Evolutionary conservation across 164 flowering plant genomes (phyloP).

Genomic region (Pachysandra terminalis): DNA sequence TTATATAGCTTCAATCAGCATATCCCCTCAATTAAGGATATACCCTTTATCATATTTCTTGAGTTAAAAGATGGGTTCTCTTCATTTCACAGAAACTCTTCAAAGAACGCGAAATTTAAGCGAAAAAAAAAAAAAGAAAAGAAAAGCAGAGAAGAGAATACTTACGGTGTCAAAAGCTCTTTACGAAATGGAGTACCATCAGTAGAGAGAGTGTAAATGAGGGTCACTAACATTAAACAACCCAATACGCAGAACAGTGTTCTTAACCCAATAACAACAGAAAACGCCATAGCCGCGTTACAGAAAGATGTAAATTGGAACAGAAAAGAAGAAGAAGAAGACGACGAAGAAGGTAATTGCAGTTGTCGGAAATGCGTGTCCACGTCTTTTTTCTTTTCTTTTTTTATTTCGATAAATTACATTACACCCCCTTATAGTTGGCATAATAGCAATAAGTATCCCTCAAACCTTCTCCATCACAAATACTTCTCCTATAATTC

Average conservation of each 20-base stretch:
- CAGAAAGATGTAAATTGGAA: too few species aligned
- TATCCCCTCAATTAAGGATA: neutral
- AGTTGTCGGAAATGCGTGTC: too few species aligned
- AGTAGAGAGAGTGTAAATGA: constrained; percentile 45
- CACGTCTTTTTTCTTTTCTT: too few species aligned
- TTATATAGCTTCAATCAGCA: neutral
- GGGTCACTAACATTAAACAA: constrained; percentile 39
- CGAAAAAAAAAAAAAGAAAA: neutral
- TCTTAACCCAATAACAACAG: constrained; percentile 21
- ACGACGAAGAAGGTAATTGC: too few species aligned
- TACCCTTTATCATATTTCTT: neutral
- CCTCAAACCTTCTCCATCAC: too few species aligned
- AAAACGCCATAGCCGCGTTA: constrained; percentile 20
- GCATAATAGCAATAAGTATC: too few species aligned
- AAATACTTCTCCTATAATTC: too few species aligned
- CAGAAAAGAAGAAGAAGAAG: too few species aligned
- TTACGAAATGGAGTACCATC: constrained; percentile 70
- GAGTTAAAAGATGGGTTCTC: neutral
- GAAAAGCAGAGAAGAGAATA: constrained; percentile 8
- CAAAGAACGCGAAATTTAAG: neutral
- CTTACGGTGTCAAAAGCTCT: constrained; percentile 67
- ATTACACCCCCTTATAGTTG: too few species aligned
- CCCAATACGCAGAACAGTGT: constrained; percentile 36
- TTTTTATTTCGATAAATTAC: too few species aligned
- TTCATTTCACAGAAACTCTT: neutral